Base-by-base conservation (phyloP, 1,284 basidiomycete genomes). In the Leccinum variabile region DNA sequence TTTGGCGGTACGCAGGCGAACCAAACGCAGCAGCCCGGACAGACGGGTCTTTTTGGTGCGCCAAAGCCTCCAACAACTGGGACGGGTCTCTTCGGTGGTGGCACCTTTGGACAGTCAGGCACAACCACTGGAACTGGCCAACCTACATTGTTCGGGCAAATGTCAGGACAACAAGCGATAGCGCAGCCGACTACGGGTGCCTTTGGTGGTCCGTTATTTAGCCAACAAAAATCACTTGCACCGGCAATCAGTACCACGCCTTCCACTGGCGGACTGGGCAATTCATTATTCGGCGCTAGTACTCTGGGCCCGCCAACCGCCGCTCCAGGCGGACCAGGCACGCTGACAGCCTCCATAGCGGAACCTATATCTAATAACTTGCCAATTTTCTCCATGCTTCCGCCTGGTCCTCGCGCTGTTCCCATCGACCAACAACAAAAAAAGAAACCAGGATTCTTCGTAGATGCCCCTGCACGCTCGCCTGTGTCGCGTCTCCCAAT, bases 281-380 rank as follows among this genome's bases (percentile, higher is more conserved):
- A 76, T 25, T 75, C 78, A 33, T 63, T 87, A 10, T 88, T 90
- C 67, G 82, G 84, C 33, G 79, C 74, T 56, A 69, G 70, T 59
- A 63, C 76, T 14, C 76, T 85, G 39, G 80, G 78, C 59, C 74
- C 77, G 10, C 79, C 83, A 32, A 72, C 74, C 1, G 71, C 73
- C 18, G 74, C 75, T 60, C 75, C 77, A 54, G 78, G 73, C 49
- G 76, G 79, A 28, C 84, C 86, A 72, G 82, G 84, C 13, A 79
- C 81, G 0, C 79, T 96, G 60, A 91, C 87, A 13, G 91, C 94
- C 0, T 95, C 94, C 10, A 92, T 98, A 70, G 90, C 91, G 55
- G 89, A 95, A 72, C 95, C 97, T 0, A 95, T 98, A 73, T 92
- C 91, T 50, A 84, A 87, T 63, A 95, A 93, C 72, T 79, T 92